Base-by-base conservation (phyloP, 116 monocot species). In the Zostera marina region DNA sequence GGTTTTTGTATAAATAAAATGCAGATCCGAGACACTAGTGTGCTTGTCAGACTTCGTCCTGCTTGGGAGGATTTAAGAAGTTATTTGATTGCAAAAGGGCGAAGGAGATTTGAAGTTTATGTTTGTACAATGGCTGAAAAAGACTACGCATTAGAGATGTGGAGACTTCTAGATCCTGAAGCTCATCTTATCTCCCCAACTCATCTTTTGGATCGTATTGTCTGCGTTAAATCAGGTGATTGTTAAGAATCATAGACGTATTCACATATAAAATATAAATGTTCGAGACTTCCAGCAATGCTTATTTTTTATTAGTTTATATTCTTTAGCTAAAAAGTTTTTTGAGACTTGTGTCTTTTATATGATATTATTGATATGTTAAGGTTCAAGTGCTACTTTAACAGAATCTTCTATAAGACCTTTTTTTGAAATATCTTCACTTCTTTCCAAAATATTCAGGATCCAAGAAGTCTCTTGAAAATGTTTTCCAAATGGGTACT, bases 51-150 rank as follows among this genome's bases (percentile, higher is more conserved):
- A 41, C 58, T 94, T 39, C 76, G 93, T 24, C 88, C 88, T 75
- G 84, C 88, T 53, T 94, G 93, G 93, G 93, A 88, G 65, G 93
- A 94, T 42, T 58, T 94, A 68, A 84, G 81, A 56, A 88, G 84
- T 62, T 94, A 94, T 47, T 69, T 94, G 46, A 94, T 77, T 52
- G 93, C 93, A 5, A 94, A 88, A 70, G 93, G 93, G 16, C 88
- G 93, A 21, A 94, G 84, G 60, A 48, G 93, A 21, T 94, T 94
- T 77, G 93, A 94, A 74, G 93, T 94, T 62, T 88, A 69, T 84
- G 93, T 94, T 21, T 94, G 93, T 65, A 94, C 93, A 49, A 88
- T 94, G 93, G 88, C 93, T 46, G 93, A 94, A 76, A 76, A 84
- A 81, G 93, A 94, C 46, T 94, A 94, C 73, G 93, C 93, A 42